A percentile compares a stretch with the other conserved stretches of the same genome.
These are phyloP conservation scores for Laguncularia racemosa DNA, from an alignment of 345 rosid genomes.

Conservation along the genomic window DNA sequence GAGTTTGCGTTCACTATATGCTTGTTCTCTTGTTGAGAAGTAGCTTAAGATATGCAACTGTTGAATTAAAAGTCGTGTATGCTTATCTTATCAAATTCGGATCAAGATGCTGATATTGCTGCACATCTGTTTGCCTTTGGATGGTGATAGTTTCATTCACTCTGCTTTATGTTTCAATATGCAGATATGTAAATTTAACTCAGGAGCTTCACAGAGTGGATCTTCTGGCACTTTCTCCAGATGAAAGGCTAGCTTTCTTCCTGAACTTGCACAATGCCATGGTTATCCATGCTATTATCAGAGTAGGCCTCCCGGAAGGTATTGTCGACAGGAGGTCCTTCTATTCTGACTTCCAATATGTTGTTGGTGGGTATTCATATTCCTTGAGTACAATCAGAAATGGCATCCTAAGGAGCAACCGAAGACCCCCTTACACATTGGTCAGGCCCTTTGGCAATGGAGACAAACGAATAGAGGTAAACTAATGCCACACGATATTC, in stretches of 20 bases:
- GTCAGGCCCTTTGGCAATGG: slow-evolving; percentile 40
- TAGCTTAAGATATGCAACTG: too few species aligned
- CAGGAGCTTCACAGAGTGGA: slow-evolving; percentile 77
- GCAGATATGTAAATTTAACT: slow-evolving; percentile 59
- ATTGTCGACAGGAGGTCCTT: slow-evolving; percentile 59
- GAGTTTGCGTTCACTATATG: too few species aligned
- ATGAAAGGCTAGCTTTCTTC: slow-evolving; percentile 73
- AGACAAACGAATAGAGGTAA: slow-evolving; percentile 61
- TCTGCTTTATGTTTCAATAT: background rate
- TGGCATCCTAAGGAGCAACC: slow-evolving; percentile 62
- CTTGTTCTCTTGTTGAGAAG: too few species aligned
- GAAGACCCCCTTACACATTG: slow-evolving; percentile 52
- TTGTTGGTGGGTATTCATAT: slow-evolving; percentile 70
- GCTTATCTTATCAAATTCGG: too few species aligned
- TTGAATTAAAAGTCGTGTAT: too few species aligned
- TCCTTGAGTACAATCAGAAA: slow-evolving; percentile 54
- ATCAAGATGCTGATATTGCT: too few species aligned
- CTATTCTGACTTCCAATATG: slow-evolving; percentile 59
- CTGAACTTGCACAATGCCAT: slow-evolving; percentile 84
- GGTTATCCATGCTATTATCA: slow-evolving; percentile 82
- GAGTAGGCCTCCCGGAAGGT: slow-evolving; percentile 59
- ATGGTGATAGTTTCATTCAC: too few species aligned
- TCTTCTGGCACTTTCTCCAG: slow-evolving; percentile 32
- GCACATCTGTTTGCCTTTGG: too few species aligned
- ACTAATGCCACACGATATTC: background rate